phyloP scores from a whole-genome alignment of 169 alveolate species.

The Cardiosporidium cionae region DNA sequence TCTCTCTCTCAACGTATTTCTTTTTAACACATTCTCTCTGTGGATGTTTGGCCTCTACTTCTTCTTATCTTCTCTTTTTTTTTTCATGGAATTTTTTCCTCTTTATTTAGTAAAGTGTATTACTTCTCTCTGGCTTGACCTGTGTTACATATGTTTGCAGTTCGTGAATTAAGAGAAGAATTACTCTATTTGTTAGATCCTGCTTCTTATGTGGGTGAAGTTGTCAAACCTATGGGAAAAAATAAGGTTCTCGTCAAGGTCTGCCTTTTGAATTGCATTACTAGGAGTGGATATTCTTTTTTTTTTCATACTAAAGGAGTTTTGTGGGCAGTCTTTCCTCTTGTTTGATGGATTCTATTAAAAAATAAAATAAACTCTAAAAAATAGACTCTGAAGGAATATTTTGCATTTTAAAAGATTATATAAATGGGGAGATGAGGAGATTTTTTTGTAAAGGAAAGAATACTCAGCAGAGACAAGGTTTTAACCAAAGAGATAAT shows the following conservation, averaged over 20 bases:
- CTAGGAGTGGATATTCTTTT: neutral
- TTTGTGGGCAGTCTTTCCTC: neutral
- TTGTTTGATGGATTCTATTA: neutral
- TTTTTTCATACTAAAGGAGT: neutral
- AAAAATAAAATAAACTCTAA: neutral
- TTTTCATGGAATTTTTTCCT: neutral
- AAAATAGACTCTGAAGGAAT: neutral
- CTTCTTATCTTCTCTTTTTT: neutral
- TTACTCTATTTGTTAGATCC: slow-evolving; percentile 84
- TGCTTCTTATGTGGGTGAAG: slow-evolving; percentile 96
- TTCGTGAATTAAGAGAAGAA: slow-evolving; percentile 89
- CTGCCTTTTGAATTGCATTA: slow-evolving; percentile 33
- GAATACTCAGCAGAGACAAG: too few species aligned
- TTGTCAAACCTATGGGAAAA: slow-evolving; percentile 94
- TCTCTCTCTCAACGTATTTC: too few species aligned
- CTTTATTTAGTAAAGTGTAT: neutral
- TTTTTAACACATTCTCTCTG: neutral
- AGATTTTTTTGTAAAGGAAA: too few species aligned
- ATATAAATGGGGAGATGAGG: too few species aligned
- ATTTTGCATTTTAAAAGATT: too few species aligned
- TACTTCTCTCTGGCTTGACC: too few species aligned
- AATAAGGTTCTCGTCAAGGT: slow-evolving; percentile 93
- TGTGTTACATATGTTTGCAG: too few species aligned
- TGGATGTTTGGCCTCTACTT: too few species aligned
- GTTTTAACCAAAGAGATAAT: too few species aligned